A percentile compares a stretch with the other conserved stretches of the same genome.
These are phyloP conservation scores for Heterobasidion occidentale DNA, from an alignment of 1,284 basidiomycete genomes.

Conservation along the genomic window DNA sequence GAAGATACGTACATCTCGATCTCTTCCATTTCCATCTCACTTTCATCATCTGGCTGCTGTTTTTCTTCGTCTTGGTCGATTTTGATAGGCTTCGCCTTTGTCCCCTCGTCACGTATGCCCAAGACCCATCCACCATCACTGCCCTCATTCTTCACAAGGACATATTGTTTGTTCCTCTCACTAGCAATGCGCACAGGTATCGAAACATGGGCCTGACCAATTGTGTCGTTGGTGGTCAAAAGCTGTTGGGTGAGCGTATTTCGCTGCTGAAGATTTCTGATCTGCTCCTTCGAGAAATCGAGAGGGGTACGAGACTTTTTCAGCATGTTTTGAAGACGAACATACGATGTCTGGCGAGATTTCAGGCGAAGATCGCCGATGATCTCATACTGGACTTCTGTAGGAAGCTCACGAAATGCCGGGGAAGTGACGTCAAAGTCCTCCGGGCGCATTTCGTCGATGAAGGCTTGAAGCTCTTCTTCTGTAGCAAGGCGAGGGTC, in stretches of 20 bases:
- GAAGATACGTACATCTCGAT: conserved; percentile 49
- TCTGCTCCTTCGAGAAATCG: conserved; percentile 95
- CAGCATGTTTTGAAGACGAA: conserved; percentile 89
- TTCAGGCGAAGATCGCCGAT: conserved; percentile 92
- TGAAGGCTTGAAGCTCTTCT: conserved; percentile 84
- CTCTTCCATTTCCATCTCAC: conserved; percentile 72
- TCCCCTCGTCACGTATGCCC: conserved; percentile 80
- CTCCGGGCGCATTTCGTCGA: conserved; percentile 88
- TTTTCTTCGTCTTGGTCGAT: conserved; percentile 54
- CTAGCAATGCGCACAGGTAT: conserved; percentile 93
- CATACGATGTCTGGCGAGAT: conserved; percentile 90
- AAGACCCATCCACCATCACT: conserved; percentile 89
- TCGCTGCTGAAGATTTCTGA: conserved; percentile 82
- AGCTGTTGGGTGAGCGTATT: conserved; percentile 94
- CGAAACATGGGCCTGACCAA: conserved; percentile 83
- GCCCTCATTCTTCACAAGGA: conserved; percentile 86
- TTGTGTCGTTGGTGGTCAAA: conserved; percentile 88
- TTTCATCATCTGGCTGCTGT: conserved; percentile 26
- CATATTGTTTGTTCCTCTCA: conserved; percentile 90
- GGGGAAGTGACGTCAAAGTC: conserved; percentile 86
- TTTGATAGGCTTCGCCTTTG: conserved; percentile 78
- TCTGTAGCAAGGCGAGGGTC: conserved; percentile 92
- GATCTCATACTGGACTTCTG: conserved; percentile 97
- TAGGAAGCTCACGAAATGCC: conserved; percentile 89
- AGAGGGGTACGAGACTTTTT: conserved; percentile 74